A percentile compares a stretch with the other conserved stretches of the same genome.
Conservation (phyloP, 2,329 filamentous ascomycete genomes). For the Pseudogymnoascus sp. region DNA sequence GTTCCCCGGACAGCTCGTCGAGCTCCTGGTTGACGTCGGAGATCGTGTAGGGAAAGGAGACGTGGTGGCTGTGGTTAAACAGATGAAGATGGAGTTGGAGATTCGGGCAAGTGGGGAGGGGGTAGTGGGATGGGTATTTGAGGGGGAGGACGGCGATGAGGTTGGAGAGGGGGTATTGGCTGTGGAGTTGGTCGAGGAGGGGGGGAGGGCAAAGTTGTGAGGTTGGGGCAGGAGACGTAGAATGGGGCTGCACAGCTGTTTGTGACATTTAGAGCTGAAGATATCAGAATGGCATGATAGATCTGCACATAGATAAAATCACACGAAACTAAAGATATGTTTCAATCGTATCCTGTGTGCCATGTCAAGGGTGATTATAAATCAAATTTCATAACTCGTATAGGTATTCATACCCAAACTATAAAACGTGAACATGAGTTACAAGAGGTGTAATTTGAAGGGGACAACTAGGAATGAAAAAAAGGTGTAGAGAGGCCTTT, state of each 20-base stretch:
- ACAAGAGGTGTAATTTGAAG: background rate
- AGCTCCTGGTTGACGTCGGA: slow-evolving; percentile 48
- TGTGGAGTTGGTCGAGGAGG: slow-evolving; percentile 9
- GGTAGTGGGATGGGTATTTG: slow-evolving; percentile 23
- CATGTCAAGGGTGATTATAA: background rate
- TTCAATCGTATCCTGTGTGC: background rate
- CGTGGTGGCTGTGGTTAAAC: slow-evolving; percentile 50
- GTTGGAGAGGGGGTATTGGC: slow-evolving; percentile 23
- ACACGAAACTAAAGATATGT: background rate
- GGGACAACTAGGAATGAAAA: background rate
- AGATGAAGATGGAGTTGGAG: slow-evolving; percentile 67
- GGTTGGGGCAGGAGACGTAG: background rate
- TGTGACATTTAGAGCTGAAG: background rate
- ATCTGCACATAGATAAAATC: background rate
- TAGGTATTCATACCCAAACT: background rate
- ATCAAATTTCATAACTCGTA: background rate
- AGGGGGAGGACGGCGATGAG: slow-evolving; percentile 24
- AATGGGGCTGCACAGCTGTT: background rate
- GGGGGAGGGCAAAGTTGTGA: background rate
- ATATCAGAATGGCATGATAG: background rate
- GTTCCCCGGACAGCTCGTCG: slow-evolving; percentile 52
- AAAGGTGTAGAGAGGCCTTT: background rate
- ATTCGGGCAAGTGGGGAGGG: slow-evolving; percentile 34
- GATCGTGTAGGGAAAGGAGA: slow-evolving; percentile 44
- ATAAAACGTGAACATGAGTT: background rate